Base-by-base conservation (phyloP, 78 protist species). In the Pelomyxa schiedti region DNA sequence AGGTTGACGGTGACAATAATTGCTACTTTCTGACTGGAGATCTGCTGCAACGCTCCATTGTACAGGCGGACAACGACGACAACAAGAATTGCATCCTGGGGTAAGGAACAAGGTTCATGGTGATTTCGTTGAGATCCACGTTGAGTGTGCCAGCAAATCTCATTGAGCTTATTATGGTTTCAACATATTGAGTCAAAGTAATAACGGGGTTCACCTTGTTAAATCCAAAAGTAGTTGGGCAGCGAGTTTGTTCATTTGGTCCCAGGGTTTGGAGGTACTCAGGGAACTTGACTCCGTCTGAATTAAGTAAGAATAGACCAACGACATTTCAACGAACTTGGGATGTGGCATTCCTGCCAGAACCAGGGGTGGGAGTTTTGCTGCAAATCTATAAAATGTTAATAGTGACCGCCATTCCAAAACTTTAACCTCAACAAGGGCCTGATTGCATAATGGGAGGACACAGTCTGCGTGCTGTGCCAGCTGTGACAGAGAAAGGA, bases 41-140 rank as follows among this genome's bases (percentile, higher is more conserved):
- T 53, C 0, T 3, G 26, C 7, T 64, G 5, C 41, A 63, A 2
- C 39, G 52, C 28, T 32, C 22, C 4, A 68, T 0, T 66, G 8
- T 16, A 40, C 87, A 70, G 4, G 96, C 94, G 1, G 91, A 63
- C 42, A 89, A 40, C 8, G 84, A n/a, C 26, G 92, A 6, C 39
- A 72, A 24, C 26, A 92, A 63, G 42, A 85, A 85, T 42, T 89
- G 83, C 42, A 87, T 42, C 7, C 72, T 9, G 22, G 93, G 93
- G 64, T 58, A 92, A 3, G 95, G 95, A 5, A 92, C 92, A 30
- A 92, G 76, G 39, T 87, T 89, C 69, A 81, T 87, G 1, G 88
- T 75, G 37, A 92, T 40, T 40, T 92, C 96, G 73, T 89, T 84
- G 28, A 92, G 65, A 52, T 92, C 96, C n/a, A 89, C 67, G 75